Conservation (phyloP, 1,284 basidiomycete genomes). For the Sporisorium exsertum region DNA sequence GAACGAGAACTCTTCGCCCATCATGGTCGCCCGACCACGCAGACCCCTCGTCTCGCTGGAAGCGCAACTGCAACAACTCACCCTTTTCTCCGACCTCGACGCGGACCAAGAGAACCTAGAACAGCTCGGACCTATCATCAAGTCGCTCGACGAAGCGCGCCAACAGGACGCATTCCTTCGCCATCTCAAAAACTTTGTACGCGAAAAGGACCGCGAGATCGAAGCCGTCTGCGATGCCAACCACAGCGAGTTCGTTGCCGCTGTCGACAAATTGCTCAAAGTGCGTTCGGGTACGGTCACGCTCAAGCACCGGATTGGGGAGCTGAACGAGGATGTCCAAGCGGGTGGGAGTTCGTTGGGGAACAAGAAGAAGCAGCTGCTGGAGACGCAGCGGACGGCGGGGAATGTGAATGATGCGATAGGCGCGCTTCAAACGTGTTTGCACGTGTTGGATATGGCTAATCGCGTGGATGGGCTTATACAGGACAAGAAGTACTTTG, state of each 20-base stretch:
- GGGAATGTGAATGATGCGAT: conserved; percentile 95
- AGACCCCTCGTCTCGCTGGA: conserved; percentile 65
- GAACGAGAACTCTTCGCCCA: neutral
- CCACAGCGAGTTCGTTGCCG: conserved; percentile 97
- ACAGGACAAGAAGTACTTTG: conserved; percentile 90
- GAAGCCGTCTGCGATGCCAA: conserved; percentile 94
- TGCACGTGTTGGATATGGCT: conserved; percentile 93
- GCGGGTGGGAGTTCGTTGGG: conserved; percentile 60
- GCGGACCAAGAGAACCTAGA: conserved; percentile 65
- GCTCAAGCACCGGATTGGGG: conserved; percentile 73
- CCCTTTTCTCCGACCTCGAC: conserved; percentile 66
- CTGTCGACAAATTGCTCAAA: conserved; percentile 92
- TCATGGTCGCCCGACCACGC: conserved; percentile 46
- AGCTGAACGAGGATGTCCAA: conserved; percentile 74
- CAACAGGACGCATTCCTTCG: conserved; percentile 92
- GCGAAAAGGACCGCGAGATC: conserved; percentile 94
- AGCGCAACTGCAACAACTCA: conserved; percentile 67
- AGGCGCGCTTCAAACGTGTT: conserved; percentile 89
- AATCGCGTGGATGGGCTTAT: conserved; percentile 93
- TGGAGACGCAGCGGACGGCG: conserved; percentile 91
- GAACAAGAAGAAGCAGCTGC: conserved; percentile 64
- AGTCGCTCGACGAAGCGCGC: conserved; percentile 81
- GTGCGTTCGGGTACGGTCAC: conserved; percentile 80
- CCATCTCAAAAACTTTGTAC: conserved; percentile 85
- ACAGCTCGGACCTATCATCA: conserved; percentile 69